phyloP scores from a whole-genome alignment of 108 stramenopile genomes.

The Fistulifera solaris region DNA sequence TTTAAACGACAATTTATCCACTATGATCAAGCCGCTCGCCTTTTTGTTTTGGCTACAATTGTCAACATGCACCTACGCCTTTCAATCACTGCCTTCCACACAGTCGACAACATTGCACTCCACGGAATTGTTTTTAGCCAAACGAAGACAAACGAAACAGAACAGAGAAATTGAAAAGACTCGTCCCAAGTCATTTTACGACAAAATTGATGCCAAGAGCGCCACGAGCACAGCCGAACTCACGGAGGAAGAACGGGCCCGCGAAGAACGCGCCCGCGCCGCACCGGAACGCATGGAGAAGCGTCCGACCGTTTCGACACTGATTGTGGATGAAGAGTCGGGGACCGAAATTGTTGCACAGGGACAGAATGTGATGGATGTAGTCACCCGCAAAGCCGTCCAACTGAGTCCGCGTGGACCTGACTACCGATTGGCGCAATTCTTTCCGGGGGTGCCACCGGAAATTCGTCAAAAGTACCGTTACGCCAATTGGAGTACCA shows the following conservation, averaged over 20 bases:
- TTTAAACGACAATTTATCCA: no score
- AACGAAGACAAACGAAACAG: conserved; percentile 3
- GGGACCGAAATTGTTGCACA: conserved; percentile 67
- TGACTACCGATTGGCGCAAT: conserved; percentile 75
- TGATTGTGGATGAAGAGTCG: conserved; percentile 74
- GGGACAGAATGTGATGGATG: conserved; percentile 78
- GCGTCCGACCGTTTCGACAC: conserved; percentile 59
- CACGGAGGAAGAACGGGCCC: conserved; percentile 21
- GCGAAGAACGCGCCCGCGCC: conserved; percentile 26
- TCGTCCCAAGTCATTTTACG: conserved; percentile 7
- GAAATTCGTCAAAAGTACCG: conserved; percentile 50
- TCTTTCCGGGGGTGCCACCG: conserved; percentile 74
- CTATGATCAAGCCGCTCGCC: no score
- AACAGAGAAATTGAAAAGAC: conserved; percentile 7
- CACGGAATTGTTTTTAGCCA: no score
- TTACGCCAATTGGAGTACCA: conserved; percentile 41
- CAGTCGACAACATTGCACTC: no score
- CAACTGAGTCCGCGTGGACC: conserved; percentile 51
- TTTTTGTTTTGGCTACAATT: no score
- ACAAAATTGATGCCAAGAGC: background rate
- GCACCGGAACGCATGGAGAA: conserved; percentile 29
- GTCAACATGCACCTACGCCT: no score
- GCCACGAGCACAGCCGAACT: conserved; percentile 6
- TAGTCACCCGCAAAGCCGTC: conserved; percentile 72
- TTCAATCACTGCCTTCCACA: no score